Evolutionary conservation across 768 basidiomycete genomes (phyloP), one percentile per base, ranked within the genome.

Genomic region (Lactarius sanguifluus): DNA sequence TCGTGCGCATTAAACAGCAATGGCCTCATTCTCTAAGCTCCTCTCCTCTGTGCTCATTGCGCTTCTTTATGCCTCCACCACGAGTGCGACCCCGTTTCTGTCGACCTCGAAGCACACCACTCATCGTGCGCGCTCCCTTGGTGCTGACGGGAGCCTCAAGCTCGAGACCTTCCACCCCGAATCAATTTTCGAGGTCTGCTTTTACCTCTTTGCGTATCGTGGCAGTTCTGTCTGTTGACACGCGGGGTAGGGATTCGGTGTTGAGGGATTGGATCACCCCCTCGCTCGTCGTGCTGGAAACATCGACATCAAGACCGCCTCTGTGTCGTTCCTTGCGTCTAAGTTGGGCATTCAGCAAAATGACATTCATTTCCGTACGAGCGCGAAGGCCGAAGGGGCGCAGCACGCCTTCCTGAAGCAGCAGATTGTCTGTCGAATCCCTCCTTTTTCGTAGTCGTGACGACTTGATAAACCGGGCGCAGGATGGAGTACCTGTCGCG

Each of bases 401-500:
- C 47, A 68, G 34, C 70, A 72, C 45, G 72, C 70, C 25, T 74
- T 67, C 64, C 64, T 74, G 15, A 54, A 62, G 60, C 73, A 74
- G 66, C 69, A 72, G 64, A 68, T 69, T 40, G 71, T 73, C 50
- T 16, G 69, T 64, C 18, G 6, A 23, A 32, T 23, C 7, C 15
- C 57, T 69, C 5, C 56, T 16, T 20, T n/a, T 57, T 28, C 34
- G 36, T 32, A 15, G 20, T 13, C 34, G 12, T 38, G 28, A 2
- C 40, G 32, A 43, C 61, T 58, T 16, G n/a, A 10, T 36, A 12
- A 20, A 18, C 13, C 9, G 32, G 55, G 9, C 4, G 36, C 58
- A 78, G 77, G 71, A 77, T 61, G 76, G 77, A 20, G 70, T 79
- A 18, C 71, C 76, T 0, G 75, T 79, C 56, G 74, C 75, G 20